Conservation (phyloP, 2,329 filamentous ascomycete genomes). For the Fusarium sp. region DNA sequence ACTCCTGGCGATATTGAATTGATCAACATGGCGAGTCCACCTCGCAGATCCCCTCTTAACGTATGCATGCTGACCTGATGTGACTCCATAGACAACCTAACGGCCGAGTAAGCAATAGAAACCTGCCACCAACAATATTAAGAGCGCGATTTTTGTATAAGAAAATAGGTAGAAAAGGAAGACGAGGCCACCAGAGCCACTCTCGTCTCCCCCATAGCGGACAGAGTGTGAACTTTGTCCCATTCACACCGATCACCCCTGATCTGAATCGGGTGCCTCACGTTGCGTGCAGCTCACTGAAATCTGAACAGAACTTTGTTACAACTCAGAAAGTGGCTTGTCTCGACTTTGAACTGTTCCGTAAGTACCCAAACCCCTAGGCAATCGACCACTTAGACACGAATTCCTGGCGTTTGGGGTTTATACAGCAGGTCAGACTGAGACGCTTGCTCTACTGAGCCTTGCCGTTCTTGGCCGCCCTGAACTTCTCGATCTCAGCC, state of each 20-base stretch:
- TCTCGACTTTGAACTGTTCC: slow-evolving; percentile 10
- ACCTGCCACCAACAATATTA: slow-evolving; percentile 27
- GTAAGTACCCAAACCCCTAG: not conserved
- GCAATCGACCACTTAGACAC: slow-evolving; percentile 4
- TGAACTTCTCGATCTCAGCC: slow-evolving; percentile 81
- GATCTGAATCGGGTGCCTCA: not conserved
- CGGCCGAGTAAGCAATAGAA: slow-evolving; percentile 27
- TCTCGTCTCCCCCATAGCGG: slow-evolving; percentile 5
- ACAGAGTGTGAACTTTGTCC: slow-evolving; percentile 3
- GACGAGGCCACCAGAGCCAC: slow-evolving; percentile 22
- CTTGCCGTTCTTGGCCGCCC: slow-evolving; percentile 64
- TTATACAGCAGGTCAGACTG: not conserved
- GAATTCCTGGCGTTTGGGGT: slow-evolving; percentile 8
- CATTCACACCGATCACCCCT: slow-evolving; percentile 1
- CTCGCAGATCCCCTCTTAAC: slow-evolving; percentile 24
- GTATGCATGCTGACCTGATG: slow-evolving; percentile 30
- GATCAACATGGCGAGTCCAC: slow-evolving; percentile 12
- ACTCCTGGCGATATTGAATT: slow-evolving; percentile 20
- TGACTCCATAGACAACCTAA: slow-evolving; percentile 22
- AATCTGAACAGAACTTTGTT: not conserved
- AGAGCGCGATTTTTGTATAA: slow-evolving; percentile 18
- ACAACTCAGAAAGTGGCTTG: slow-evolving; percentile 1
- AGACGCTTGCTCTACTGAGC: slow-evolving; percentile 54
- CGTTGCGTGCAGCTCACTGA: slow-evolving; percentile 2
- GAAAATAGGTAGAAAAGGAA: slow-evolving; percentile 18